Conservation (phyloP, 192 early-diverging fungal genomes). For the Backusella psychrophila region DNA sequence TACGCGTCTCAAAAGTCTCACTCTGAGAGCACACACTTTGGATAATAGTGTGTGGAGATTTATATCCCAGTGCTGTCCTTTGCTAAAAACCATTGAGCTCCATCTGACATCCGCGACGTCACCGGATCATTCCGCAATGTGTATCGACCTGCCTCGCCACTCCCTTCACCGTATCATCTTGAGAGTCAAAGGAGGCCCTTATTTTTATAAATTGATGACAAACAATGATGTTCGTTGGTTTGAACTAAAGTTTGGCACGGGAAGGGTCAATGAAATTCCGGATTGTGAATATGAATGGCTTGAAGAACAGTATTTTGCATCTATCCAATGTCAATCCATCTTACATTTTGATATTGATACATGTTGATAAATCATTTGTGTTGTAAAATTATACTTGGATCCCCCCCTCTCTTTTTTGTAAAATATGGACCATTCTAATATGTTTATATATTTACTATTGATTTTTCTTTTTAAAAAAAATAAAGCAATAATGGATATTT, state of each 20-base stretch:
- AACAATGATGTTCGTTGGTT: neutral
- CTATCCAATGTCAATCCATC: neutral
- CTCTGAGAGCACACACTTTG: neutral
- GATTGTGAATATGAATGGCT: neutral
- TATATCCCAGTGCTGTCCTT: neutral
- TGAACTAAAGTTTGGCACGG: neutral
- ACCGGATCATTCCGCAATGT: neutral
- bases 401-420: no score
- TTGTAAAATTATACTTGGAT: no score
- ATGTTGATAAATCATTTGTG: neutral
- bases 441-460: no score
- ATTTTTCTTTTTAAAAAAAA: no score
- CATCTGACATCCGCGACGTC: neutral
- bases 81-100: neutral
- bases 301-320: slow-evolving; percentile 4
- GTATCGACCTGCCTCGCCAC: neutral
- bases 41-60: neutral
- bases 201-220: neutral
- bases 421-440: no score
- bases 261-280: neutral
- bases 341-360: neutral
- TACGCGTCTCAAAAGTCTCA: neutral
- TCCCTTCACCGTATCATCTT: neutral
- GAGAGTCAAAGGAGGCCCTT: neutral
- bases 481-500: no score